Conservation (phyloP, 495 filamentous ascomycete genomes). For the Aspergillus conjunctus region DNA sequence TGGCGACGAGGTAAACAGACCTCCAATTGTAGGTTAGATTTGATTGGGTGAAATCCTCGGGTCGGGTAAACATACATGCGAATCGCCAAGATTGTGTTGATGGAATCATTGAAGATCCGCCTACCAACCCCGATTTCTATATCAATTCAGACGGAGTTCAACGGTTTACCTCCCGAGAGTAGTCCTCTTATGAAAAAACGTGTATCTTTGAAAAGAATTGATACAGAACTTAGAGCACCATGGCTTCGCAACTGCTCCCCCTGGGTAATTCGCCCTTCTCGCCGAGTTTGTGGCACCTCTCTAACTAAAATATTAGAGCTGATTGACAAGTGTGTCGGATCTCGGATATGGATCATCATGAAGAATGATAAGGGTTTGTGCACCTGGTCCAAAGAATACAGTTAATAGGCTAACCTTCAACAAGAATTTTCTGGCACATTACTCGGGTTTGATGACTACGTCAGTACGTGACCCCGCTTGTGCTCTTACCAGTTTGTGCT, state of each 20-base stretch:
- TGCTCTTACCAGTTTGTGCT: background rate
- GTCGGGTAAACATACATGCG: conserved; percentile 22
- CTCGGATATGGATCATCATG: conserved; percentile 98
- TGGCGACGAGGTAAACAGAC: too few relatives aligned
- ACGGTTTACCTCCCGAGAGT: background rate
- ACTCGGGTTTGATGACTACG: conserved; percentile 97
- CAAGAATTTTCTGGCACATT: conserved; percentile 92
- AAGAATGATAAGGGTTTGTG: conserved; percentile 89
- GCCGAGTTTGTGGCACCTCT: conserved; percentile 10
- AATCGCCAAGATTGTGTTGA: conserved; percentile 24
- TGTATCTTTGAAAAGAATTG: background rate
- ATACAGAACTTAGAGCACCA: conserved; percentile 31
- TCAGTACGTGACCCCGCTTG: conserved; percentile 71
- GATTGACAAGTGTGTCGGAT: conserved; percentile 98
- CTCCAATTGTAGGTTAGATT: background rate
- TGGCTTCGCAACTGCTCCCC: conserved; percentile 81
- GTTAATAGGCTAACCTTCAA: conserved; percentile 24
- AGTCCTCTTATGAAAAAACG: background rate
- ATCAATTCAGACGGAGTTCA: conserved; percentile 16
- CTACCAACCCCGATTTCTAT: conserved; percentile 30
- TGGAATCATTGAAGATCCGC: conserved; percentile 24
- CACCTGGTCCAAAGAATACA: background rate
- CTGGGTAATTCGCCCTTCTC: conserved; percentile 54
- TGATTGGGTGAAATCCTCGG: conserved; percentile 20
- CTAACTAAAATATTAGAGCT: conserved; percentile 64